A percentile compares a stretch with the other conserved stretches of the same genome.
Evolutionary conservation across 1,284 basidiomycete species (phyloP).

Genomic region (Lentinus polychrous): DNA sequence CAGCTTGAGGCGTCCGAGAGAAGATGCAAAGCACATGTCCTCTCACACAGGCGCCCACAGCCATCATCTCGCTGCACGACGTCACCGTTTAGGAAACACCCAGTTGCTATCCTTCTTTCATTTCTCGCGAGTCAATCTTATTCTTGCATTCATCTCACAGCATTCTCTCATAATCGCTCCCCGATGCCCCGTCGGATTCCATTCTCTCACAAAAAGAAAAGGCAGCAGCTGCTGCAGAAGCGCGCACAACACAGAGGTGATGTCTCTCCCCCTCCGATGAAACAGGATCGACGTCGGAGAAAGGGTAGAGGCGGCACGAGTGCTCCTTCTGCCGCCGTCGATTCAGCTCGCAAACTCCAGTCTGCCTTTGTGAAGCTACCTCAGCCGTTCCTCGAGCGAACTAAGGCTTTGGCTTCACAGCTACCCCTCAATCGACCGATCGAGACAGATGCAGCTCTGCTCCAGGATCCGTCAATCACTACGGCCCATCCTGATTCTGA

Average conservation of each 20-base stretch:
- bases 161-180: slow-evolving; percentile 1
- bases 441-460: slow-evolving; percentile 34
- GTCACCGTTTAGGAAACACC: no score
- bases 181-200: slow-evolving; percentile 47
- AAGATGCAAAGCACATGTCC: no score
- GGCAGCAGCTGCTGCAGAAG: slow-evolving; percentile 62
- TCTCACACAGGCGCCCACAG: no score
- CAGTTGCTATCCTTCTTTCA: no score
- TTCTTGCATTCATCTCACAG: not conserved
- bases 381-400: slow-evolving; percentile 54
- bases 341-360: slow-evolving; percentile 26
- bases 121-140: not conserved
- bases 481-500: not conserved
- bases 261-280: slow-evolving; percentile 32
- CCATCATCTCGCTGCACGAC: no score
- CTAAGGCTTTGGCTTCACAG: slow-evolving; percentile 49
- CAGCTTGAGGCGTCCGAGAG: not conserved
- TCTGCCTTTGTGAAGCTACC: slow-evolving; percentile 69
- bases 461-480: slow-evolving; percentile 22
- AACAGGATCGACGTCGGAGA: slow-evolving; percentile 20
- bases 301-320: slow-evolving; percentile 20
- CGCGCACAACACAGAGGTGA: slow-evolving; percentile 83
- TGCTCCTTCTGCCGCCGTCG: slow-evolving; percentile 20
- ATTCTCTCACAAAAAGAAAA: slow-evolving; percentile 64
- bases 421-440: slow-evolving; percentile 58